Percentiles rank a stretch among this genome's conserved stretches.
phyloP scores from a whole-genome alignment of 2,329 filamentous ascomycete species.

The Fusarium dlaminii region DNA sequence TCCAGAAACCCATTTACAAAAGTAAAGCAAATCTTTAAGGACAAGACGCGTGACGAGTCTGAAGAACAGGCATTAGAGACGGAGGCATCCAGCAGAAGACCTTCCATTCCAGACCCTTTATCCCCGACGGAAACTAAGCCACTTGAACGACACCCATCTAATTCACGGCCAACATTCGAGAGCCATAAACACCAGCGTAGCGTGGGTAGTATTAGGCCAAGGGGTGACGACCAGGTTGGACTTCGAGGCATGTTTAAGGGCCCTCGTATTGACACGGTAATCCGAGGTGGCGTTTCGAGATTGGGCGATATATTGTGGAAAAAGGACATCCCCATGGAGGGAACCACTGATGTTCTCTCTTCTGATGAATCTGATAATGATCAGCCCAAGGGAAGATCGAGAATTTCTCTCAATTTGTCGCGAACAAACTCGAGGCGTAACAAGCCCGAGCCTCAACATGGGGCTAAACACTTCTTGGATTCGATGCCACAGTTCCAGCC shows the following conservation, averaged over 20 bases:
- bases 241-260: conserved; percentile 80
- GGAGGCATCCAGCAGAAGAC: conserved; percentile 44
- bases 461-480: conserved; percentile 59
- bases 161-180: conserved; percentile 53
- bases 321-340: conserved; percentile 54
- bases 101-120: conserved; percentile 42
- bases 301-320: conserved; percentile 67
- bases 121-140: conserved; percentile 47
- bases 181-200: conserved; percentile 60
- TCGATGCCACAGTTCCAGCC: conserved; percentile 61
- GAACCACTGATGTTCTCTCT: conserved; percentile 51
- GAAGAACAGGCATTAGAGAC: conserved; percentile 47
- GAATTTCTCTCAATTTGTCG: conserved; percentile 49
- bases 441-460: conserved; percentile 45
- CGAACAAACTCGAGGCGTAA: conserved; percentile 47
- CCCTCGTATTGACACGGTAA: conserved; percentile 75
- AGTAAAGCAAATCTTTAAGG: conserved; percentile 65
- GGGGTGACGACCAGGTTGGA: conserved; percentile 46
- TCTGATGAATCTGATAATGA: conserved; percentile 62
- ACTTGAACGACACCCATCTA: conserved; percentile 40
- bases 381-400: conserved; percentile 50
- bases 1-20: conserved; percentile 66
- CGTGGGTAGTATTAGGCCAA: conserved; percentile 59
- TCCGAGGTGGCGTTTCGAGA: conserved; percentile 68
- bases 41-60: conserved; percentile 60